Percentiles rank a stretch among this genome's conserved stretches.
Evolutionary conservation across 345 rosid species (phyloP).

Genomic region (Eutrema japonicum): DNA sequence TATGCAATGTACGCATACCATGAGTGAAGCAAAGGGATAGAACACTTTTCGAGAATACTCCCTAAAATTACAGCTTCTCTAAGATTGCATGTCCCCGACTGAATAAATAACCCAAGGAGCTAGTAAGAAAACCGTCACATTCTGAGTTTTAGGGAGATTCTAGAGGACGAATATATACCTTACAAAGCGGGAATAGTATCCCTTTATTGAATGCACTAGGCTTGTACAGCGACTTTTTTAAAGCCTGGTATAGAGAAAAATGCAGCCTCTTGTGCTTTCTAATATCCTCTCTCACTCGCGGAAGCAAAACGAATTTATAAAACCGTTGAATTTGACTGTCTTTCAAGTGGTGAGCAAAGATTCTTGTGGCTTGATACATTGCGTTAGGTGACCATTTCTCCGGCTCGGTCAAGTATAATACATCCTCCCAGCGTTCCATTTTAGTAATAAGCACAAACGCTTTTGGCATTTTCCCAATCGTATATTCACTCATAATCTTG

Average conservation of each 20-base stretch:
- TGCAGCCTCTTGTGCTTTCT: slow-evolving; percentile 80
- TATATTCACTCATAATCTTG: slow-evolving; percentile 70
- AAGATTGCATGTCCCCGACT: slow-evolving; percentile 94
- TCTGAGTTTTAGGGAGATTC: neutral
- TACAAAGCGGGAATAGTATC: slow-evolving; percentile 80
- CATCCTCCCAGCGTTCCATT: slow-evolving; percentile 82
- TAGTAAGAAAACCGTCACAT: slow-evolving; percentile 13
- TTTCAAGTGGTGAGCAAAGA: slow-evolving; percentile 78
- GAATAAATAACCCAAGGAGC: slow-evolving; percentile 32
- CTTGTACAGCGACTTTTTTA: slow-evolving; percentile 80
- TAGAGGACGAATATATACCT: slow-evolving; percentile 53
- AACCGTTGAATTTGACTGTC: slow-evolving; percentile 72
- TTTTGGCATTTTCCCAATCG: slow-evolving; percentile 86
- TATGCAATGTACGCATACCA: slow-evolving; percentile 52
- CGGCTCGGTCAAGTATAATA: slow-evolving; percentile 85
- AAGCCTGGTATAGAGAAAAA: slow-evolving; percentile 79
- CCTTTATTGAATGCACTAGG: slow-evolving; percentile 97
- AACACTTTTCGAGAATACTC: slow-evolving; percentile 76
- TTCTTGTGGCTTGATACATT: slow-evolving; percentile 86
- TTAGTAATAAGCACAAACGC: slow-evolving; percentile 81
- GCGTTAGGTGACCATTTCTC: slow-evolving; percentile 97
- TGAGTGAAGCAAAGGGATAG: slow-evolving; percentile 91
- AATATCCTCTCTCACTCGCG: slow-evolving; percentile 90
- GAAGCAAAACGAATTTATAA: slow-evolving; percentile 80
- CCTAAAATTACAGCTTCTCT: slow-evolving; percentile 97